Evolutionary conservation across 352 stramenopile species (phyloP), one percentile per base, ranked within the genome.

Genomic region (Globisporangium echinulatum): DNA sequence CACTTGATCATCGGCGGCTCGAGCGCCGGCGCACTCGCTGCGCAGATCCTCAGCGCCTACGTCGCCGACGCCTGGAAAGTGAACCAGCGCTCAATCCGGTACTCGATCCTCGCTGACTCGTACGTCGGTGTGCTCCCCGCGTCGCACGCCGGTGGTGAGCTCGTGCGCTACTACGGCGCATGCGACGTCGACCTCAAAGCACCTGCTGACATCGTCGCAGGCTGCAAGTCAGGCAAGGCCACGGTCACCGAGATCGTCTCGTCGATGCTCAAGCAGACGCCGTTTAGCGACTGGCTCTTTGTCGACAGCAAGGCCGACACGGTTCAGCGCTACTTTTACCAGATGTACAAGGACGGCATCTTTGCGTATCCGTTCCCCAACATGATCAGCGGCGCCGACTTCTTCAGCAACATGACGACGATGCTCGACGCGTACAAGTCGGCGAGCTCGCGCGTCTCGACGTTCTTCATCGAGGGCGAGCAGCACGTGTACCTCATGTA

Each of bases 301-400:
- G 61, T 87, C 9, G 70, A 86, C 70, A 85, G 74, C 48, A 85
- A 80, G 67, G 70, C 64, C 58, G 80, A 90, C 62, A 49, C 64
- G 50, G 81, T 67, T 8, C 80, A 90, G 65, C 80, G 80, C 36
- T 74, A 77, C 59, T 90, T 88, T 54, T 90, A 87, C 61, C 63
- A 85, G 56, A 59, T 88, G 37, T 69, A 86, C 48, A 48, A 69
- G 19, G 44, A 87, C 19, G 78, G 77, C 6, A 74, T 90, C 51
- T 52, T 79, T 15, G 60, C 54, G 44, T 90, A 75, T 59, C 80
- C 75, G 17, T 87, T 88, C 67, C 62, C 46, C 5, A 54, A 83
- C 52, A 61, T 80, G 43, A 85, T 90, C 63, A 75, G 61, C 42
- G 65, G 61, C 19, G 65, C 76, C 8, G 68, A 82, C 66, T 90